These are phyloP conservation scores for Cinnamomum chago DNA, from an alignment of 164 flowering plant genomes.

Conservation along the genomic window DNA sequence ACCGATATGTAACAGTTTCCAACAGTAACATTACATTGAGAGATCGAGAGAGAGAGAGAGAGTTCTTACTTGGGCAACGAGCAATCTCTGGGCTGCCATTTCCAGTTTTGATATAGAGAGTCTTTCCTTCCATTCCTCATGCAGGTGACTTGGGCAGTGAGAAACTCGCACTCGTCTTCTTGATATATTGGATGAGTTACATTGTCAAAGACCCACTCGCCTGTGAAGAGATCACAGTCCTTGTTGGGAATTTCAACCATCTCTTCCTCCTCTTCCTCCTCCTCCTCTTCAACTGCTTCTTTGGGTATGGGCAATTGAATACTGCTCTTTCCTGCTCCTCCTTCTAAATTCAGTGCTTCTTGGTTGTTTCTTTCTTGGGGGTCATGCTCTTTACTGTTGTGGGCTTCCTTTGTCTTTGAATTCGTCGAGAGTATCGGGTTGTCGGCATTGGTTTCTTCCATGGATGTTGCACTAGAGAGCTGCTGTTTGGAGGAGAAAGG, in stretches of 20 bases:
- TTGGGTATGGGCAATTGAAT: slow-evolving; percentile 16
- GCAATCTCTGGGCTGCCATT: slow-evolving; percentile 93
- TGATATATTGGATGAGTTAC: slow-evolving; percentile 65
- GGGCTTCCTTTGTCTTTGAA: slow-evolving; percentile 11
- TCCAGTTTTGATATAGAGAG: slow-evolving; percentile 83
- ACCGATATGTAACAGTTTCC: no score
- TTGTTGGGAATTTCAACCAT: slow-evolving; percentile 56
- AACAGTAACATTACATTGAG: no score
- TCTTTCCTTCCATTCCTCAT: slow-evolving; percentile 83
- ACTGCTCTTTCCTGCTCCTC: slow-evolving; percentile 17
- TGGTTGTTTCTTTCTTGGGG: slow-evolving; percentile 17
- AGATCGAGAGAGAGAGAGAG: not conserved
- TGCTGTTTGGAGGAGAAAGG: slow-evolving; percentile 57
- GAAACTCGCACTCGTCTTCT: slow-evolving; percentile 85
- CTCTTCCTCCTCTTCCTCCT: slow-evolving; percentile 28
- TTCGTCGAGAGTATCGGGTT: not conserved
- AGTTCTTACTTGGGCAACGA: slow-evolving; percentile 45
- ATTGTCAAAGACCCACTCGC: slow-evolving; percentile 85
- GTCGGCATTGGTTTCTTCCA: not conserved
- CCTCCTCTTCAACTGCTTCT: slow-evolving; percentile 1
- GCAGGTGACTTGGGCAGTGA: slow-evolving; percentile 83
- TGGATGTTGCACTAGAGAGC: slow-evolving; percentile 7
- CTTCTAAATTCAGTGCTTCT: not conserved
- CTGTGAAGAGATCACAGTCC: slow-evolving; percentile 78
- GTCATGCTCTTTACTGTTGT: not conserved